Conservation (phyloP, 257 asterid genomes). For the Salvia miltiorrhiza region DNA sequence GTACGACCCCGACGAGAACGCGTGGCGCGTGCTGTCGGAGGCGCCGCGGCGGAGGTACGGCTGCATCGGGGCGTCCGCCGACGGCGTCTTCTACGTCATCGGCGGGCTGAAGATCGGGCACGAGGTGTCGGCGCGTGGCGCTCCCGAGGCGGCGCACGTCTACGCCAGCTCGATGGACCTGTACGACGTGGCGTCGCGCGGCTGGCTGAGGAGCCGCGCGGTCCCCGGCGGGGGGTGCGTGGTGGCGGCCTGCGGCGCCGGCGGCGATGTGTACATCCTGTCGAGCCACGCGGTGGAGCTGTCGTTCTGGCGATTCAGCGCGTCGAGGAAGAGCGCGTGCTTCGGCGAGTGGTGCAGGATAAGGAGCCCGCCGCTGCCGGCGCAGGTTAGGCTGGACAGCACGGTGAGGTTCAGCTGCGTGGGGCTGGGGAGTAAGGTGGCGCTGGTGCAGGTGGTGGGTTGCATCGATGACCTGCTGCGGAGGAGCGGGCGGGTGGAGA, state of each 20-base stretch:
- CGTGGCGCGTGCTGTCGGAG: slow-evolving; percentile 58
- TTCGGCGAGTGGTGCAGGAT: slow-evolving; percentile 82
- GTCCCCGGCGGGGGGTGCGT: slow-evolving; percentile 89
- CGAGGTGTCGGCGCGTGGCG: slow-evolving; percentile 21
- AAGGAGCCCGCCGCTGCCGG: slow-evolving; percentile 74
- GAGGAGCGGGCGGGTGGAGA: slow-evolving; percentile 64
- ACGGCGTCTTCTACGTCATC: slow-evolving; percentile 65
- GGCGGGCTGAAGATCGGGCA: slow-evolving; percentile 63
- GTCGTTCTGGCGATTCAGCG: slow-evolving; percentile 75
- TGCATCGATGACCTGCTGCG: slow-evolving; percentile 69
- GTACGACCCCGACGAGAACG: slow-evolving; percentile 59
- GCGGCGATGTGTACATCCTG: slow-evolving; percentile 49
- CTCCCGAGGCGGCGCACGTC: slow-evolving; percentile 46
- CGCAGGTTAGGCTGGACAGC: slow-evolving; percentile 77
- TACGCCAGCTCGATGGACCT: slow-evolving; percentile 84
- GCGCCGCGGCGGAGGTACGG: slow-evolving; percentile 78
- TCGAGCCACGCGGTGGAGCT: slow-evolving; percentile 93
- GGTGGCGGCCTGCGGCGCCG: slow-evolving; percentile 75
- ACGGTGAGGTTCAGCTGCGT: slow-evolving; percentile 78
- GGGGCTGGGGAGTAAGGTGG: slow-evolving; percentile 65
- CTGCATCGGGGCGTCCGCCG: slow-evolving; percentile 70
- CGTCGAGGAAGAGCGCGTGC: slow-evolving; percentile 27
- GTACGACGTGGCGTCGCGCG: slow-evolving; percentile 58
- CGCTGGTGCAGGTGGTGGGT: slow-evolving; percentile 73
- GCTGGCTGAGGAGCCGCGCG: slow-evolving; percentile 63